Evolutionary conservation across 2,329 filamentous ascomycete genomes (phyloP), one percentile per base, ranked within the genome.

Genomic region (Colletotrichum ledebouriae): DNA sequence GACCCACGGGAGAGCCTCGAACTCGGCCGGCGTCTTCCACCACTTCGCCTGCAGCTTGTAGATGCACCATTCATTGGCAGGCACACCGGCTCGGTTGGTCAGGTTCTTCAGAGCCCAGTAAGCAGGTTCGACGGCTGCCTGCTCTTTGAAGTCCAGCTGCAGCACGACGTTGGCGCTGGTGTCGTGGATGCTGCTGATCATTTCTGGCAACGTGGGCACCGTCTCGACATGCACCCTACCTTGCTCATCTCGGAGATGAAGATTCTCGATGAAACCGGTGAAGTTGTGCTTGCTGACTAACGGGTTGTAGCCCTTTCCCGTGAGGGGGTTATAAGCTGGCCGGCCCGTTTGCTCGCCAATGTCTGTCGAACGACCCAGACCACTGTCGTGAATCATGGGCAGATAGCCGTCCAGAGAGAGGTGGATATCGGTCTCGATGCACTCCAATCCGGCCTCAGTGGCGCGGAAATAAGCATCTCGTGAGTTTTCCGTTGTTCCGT

Each of bases 11-110:
- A 55, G 10, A 4, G 47, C 37, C 11, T 62, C 59, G 7, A 62
- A 55, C 9, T 62, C 47, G 12, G 15, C 47, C 3, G 49, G 47
- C 5, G 9, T 55, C 25, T 55, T 62, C 59, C 49, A 62, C 59
- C 59, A 55, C 37, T n/a, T 20, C 10, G 59, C 59, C 11, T 62
- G 47, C 11, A 62, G n/a, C 59, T 62, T 62, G 25, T 62, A 62
- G 39, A 62, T 55, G 37, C 59, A 62, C 59, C 59, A 55, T 15
- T 62, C 59, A 5, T 62, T 62, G 2, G 49, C 59, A 33, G 49
- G 59, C 7, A 62, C 59, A 3, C 59, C 59, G 6, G 49, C 59
- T 1, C 47, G 37, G n/a, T 62, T 62, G 15, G 47, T 62, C 15
- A 62, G 47, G 1, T 62, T 44, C 47, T 55, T 62, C 34, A 62